Evolutionary conservation across 202 grass and related monocot species (phyloP).

Genomic region (Panicum virgatum): DNA sequence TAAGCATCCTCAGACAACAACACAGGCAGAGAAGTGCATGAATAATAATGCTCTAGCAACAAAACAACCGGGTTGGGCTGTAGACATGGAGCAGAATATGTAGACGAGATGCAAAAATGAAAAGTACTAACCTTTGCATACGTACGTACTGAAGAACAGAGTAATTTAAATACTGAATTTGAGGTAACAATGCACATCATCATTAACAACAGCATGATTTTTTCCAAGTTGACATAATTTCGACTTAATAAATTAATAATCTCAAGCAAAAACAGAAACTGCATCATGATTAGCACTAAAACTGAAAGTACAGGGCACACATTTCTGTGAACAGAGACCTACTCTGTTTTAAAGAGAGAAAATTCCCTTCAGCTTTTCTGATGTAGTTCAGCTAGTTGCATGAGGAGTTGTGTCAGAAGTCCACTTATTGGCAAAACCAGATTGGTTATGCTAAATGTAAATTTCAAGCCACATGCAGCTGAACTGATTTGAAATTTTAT

Average conservation of each 20-base stretch:
- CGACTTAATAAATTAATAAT: too few species aligned
- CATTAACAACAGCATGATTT: too few species aligned
- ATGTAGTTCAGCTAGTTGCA: background rate
- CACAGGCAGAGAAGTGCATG: slow-evolving; percentile 4
- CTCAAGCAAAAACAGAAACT: background rate
- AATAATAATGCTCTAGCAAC: background rate
- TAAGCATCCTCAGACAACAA: slow-evolving; percentile 29
- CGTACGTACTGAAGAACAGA: too few species aligned
- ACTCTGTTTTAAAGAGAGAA: background rate
- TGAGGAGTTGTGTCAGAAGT: background rate
- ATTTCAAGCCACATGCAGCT: background rate
- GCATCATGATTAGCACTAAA: background rate
- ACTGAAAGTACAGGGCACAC: background rate
- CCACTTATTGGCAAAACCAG: background rate
- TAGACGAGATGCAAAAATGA: background rate
- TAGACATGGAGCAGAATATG: slow-evolving; percentile 22
- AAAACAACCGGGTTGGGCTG: background rate
- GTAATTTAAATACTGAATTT: too few species aligned
- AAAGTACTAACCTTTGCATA: slow-evolving; percentile 74
- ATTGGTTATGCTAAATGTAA: background rate
- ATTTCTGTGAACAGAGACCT: background rate
- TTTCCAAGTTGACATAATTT: too few species aligned
- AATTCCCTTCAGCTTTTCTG: background rate
- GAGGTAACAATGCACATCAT: too few species aligned
- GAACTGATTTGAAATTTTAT: background rate